These are phyloP conservation scores for Globisporangium spinosum DNA, from an alignment of 352 stramenopile genomes.

Conservation along the genomic window DNA sequence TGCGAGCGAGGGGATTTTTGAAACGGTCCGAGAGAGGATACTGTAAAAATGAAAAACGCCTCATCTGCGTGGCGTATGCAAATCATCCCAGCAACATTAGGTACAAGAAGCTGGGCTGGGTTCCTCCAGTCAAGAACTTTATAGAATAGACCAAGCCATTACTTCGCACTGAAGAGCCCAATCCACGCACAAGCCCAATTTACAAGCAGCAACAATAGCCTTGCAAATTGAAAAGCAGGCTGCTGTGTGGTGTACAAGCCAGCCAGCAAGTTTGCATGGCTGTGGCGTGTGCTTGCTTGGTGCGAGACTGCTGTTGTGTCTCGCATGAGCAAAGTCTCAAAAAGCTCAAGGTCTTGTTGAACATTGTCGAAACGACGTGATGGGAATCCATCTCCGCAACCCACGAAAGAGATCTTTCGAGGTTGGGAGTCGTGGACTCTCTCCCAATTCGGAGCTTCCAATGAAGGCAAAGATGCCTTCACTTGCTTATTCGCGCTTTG, in stretches of 20 bases:
- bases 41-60: slow-evolving; percentile 1
- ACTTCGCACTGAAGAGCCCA: neutral
- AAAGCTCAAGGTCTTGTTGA: neutral
- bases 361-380: neutral
- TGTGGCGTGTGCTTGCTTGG: neutral
- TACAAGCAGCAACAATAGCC: neutral
- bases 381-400: neutral
- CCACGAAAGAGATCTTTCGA: neutral
- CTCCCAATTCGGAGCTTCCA: neutral
- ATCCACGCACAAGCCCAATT: neutral
- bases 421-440: neutral
- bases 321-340: neutral
- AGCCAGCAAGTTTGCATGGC: neutral
- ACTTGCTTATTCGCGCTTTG: neutral
- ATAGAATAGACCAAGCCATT: neutral
- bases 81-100: neutral
- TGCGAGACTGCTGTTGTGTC: neutral
- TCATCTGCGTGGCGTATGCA: slow-evolving; percentile 6
- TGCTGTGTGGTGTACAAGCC: neutral
- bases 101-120: neutral
- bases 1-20: neutral
- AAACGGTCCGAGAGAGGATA: slow-evolving; percentile 1
- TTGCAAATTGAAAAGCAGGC: neutral
- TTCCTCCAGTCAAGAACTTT: neutral
- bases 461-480: neutral